Base-by-base conservation (phyloP, 192 early-diverging fungal genomes). In the Umbelopsis sp. region DNA sequence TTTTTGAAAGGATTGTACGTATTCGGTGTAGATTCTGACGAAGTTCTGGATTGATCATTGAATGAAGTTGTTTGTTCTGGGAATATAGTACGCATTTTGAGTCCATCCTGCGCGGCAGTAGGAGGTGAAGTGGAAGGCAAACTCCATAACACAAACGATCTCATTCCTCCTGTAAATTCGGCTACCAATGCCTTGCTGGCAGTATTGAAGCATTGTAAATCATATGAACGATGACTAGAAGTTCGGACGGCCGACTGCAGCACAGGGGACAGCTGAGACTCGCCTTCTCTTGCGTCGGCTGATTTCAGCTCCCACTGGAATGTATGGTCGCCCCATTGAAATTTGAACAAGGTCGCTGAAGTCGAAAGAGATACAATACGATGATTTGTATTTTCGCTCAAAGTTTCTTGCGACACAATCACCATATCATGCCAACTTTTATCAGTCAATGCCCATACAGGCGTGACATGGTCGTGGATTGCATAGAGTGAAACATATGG, bases 381-480 rank as follows among this genome's bases (percentile, higher is more conserved):
- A 53, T 70, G 68, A 12, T 52, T 70, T n/a, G 47, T 50, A 50
- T 70, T 50, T 12, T 50, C 68, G 17, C 56, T 62, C 56, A 62
- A 17, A 29, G 56, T 6, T 32, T 62, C 56, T 26, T 62, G 56
- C 1, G 68, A 70, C 9, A 50, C 52, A 21, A 70, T 29, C 31
- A 53, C 52, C 68, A 70, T 70, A 12, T 70, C 68, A 29, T 70
- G 68, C 68, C 68, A 70, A 25, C 68, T 53, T 41, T 70, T 70
- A 21, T 70, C 68, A 7, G 68, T 70, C 47, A 70, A 24, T 38
- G 68, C 47, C 68, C 68, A 70, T 2, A 70, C 68, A 4, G 68
- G 47, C 2, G 31, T 22, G n/a, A 24, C 31, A 38, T 70, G 22
- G n/a, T 50, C 44, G 25, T 41, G 38, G 38, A 44, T n/a, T 7